phyloP scores from a whole-genome alignment of 2,329 filamentous ascomycete genomes.

The Fusarium sulawesiense region DNA sequence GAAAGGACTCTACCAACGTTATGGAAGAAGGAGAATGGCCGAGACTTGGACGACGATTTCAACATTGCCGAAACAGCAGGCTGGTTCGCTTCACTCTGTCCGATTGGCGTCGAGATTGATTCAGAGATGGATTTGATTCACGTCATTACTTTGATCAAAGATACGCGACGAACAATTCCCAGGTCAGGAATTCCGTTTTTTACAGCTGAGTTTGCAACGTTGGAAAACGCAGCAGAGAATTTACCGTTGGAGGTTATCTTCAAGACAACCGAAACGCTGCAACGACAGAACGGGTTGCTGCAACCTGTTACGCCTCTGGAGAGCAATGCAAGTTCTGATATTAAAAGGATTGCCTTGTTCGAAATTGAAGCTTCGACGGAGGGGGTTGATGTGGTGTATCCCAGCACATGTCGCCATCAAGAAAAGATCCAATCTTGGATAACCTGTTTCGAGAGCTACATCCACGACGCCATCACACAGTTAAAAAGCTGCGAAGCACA shows the following conservation, averaged over 20 bases:
- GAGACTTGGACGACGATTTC: conserved; percentile 58
- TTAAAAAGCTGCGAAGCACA: conserved; percentile 58
- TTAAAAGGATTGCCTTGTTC: conserved; percentile 63
- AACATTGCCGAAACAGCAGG: conserved; percentile 69
- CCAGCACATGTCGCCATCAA: conserved; percentile 55
- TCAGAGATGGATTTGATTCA: conserved; percentile 61
- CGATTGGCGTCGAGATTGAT: conserved; percentile 59
- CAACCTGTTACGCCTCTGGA: conserved; percentile 56
- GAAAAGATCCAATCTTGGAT: conserved; percentile 61
- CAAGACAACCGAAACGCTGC: conserved; percentile 64
- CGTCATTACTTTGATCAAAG: conserved; percentile 65
- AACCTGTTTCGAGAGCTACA: conserved; percentile 56
- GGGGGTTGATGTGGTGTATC: conserved; percentile 60
- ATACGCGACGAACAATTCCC: conserved; percentile 58
- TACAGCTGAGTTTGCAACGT: conserved; percentile 55
- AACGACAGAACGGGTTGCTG: conserved; percentile 61
- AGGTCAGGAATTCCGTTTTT: conserved; percentile 63
- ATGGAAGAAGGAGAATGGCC: conserved; percentile 66
- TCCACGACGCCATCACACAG: conserved; percentile 57
- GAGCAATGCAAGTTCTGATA: conserved; percentile 58
- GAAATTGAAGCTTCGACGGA: conserved; percentile 59
- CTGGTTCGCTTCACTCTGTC: conserved; percentile 69
- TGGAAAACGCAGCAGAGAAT: conserved; percentile 50
- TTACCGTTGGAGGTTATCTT: conserved; percentile 69
- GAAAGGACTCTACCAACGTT: conserved; percentile 63